phyloP scores from a whole-genome alignment of 192 early-diverging fungal genomes.

The Coemansia sp. region DNA sequence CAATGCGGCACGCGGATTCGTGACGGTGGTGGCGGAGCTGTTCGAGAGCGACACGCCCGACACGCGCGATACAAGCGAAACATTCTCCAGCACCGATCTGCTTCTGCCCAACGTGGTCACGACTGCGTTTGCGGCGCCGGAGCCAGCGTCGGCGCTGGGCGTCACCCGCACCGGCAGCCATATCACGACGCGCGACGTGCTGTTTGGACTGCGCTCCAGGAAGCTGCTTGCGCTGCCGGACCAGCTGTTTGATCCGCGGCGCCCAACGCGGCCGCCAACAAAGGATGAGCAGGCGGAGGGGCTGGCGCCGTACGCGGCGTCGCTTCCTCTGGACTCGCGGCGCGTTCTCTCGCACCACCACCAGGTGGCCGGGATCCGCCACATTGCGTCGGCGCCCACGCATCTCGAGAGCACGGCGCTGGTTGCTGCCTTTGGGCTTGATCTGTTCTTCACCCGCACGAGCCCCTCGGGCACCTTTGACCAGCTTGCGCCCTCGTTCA shows the following conservation, averaged over 20 bases:
- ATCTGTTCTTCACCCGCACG: conserved; percentile 82
- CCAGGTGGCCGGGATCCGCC: conserved; percentile 63
- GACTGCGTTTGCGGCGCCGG: conserved; percentile 75
- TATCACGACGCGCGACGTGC: conserved; percentile 82
- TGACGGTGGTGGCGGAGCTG: conserved; percentile 81
- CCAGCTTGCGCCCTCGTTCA: conserved; percentile 89
- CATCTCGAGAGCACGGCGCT: conserved; percentile 92
- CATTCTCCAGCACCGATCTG: conserved; percentile 73
- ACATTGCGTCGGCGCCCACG: conserved; percentile 74
- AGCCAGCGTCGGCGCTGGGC: conserved; percentile 74
- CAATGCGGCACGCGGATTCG: conserved; percentile 62
- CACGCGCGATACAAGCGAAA: conserved; percentile 68
- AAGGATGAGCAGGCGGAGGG: conserved; percentile 88
- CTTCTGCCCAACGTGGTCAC: conserved; percentile 71
- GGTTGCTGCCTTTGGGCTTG: conserved; percentile 84
- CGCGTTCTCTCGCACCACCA: conserved; percentile 75
- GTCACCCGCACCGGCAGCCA: conserved; percentile 81
- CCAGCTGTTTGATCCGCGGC: conserved; percentile 79
- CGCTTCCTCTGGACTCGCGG: conserved; percentile 71
- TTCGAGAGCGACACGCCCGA: conserved; percentile 77
- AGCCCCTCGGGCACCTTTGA: conserved; percentile 92
- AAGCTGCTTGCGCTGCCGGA: conserved; percentile 48
- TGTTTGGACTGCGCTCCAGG: conserved; percentile 58
- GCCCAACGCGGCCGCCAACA: conserved; percentile 65
- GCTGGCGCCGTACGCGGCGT: conserved; percentile 72